Base-by-base conservation (phyloP, 495 filamentous ascomycete genomes). In the Hyaloscypha finlandica region DNA sequence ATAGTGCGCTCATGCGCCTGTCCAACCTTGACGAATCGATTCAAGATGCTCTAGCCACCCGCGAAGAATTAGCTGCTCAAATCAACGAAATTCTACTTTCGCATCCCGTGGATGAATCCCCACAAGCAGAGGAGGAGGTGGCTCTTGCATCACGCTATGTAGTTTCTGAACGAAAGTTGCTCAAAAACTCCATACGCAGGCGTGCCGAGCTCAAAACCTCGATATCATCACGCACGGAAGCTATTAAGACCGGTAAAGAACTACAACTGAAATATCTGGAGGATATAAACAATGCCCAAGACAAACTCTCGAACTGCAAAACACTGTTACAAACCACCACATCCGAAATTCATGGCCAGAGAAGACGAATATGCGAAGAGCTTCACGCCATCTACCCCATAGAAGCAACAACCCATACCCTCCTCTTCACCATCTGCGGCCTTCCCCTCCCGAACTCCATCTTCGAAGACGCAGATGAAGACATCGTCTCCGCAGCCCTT, bases 21-120 rank as follows among this genome's bases (percentile, higher is more conserved):
- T 89, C 91, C 16, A 97, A 92, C 61, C 80, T 99, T 45, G 93
- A 97, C 66, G 90, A 93, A 71, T 97, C 93, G 66, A 90, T 98
- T 39, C 91, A 97, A 76, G 95, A 99, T 72, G 93, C 94, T 6
- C 75, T 97, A 0, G 83, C 85, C 1, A 97, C 92, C 0, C 84
- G 91, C 5, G 88, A 91, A 65, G 84, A 83, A 59, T 77, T 99
- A 9, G 85, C 92, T 11, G 75, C 83, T 9, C 92, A 97, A 67
- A 97, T 98, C 67, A 91, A 87, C 72, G 77, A 80, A 1, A 83
- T 97, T 22, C 79, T 98, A 19, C 78, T 87, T 22, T 76, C 81
- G 8, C 71, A 74, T 57, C 73, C 77, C 0, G 68, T 73, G 2
- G 76, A 88, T 61, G 78, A 83, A 60, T 82, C 88, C 8, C 84